Conservation (phyloP, 176 grass and related monocot species). For the Zoysia pacifica region DNA sequence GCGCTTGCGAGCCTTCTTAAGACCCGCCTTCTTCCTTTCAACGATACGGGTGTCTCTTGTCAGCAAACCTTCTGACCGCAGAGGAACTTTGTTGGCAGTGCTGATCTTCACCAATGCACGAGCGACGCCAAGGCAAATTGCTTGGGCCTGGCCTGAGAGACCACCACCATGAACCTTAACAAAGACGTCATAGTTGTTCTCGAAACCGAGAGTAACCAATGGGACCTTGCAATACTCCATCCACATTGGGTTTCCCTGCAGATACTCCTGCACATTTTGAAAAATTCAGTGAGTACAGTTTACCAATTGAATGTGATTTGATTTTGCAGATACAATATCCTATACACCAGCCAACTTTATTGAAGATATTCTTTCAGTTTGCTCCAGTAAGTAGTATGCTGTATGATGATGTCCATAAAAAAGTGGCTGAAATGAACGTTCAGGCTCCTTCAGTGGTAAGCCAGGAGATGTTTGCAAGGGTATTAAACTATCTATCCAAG, state of each 20-base stretch:
- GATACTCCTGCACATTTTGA: constrained; percentile 67
- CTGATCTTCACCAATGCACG: constrained; percentile 87
- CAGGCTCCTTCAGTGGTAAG: neutral
- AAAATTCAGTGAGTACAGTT: neutral
- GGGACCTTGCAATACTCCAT: constrained; percentile 81
- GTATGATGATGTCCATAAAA: neutral
- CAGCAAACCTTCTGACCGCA: constrained; percentile 77
- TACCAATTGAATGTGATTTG: neutral
- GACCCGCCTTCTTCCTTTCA: constrained; percentile 96
- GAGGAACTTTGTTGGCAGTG: constrained; percentile 55
- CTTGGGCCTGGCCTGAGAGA: constrained; percentile 88
- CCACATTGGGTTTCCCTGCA: constrained; percentile 82
- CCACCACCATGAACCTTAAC: constrained; percentile 92
- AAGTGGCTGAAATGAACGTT: neutral
- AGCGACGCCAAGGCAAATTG: constrained; percentile 83
- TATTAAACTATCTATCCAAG: neutral
- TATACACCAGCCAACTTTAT: neutral
- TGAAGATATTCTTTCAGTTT: neutral
- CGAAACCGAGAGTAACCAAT: constrained; percentile 67
- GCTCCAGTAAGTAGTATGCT: neutral
- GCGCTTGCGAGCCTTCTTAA: constrained; percentile 91
- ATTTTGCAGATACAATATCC: neutral
- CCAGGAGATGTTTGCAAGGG: neutral
- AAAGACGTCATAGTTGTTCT: constrained; percentile 86
- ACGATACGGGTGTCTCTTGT: constrained; percentile 92